Base-by-base conservation (phyloP, 202 grass and related monocot genomes). In the Carex arenaria region DNA sequence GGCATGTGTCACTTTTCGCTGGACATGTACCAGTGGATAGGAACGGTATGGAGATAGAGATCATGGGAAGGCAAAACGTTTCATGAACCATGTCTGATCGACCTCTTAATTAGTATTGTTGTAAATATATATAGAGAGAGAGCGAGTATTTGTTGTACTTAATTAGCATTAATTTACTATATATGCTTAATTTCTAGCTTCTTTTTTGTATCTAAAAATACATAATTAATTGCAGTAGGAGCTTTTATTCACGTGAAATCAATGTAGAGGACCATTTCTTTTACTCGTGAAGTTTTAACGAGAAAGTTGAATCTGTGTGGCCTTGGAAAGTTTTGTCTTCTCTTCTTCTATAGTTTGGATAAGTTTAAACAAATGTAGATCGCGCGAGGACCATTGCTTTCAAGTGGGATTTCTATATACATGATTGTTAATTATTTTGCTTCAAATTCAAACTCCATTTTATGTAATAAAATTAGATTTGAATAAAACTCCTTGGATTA, bases 1-100 rank as follows among this genome's bases (percentile, higher is more conserved):
- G 92, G 0, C 95, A 98, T 61, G 83, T 98, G 36, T 31, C 86
- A 6, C 86, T 93, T 60, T 98, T 98, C 87, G 42, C 62, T 0
- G 95, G 92, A 0, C 95, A 98, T 56, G 14, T 88, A 7, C 86
- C 95, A 10, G 87, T 74, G 3, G 80, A 82, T 47, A 53, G 61
- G 60, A 67, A 67, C n/a, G 79, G 79, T 53, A 81, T 51, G 22
- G 42, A 81, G 67, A 85, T 72, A 34, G 85, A 85, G 22, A 61
- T 86, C 62, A 53, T 53, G 15, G 52, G 51, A 20, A 72, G 32
- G 31, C 78, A 54, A 63, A 66, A 38, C 32, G 36, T 17, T 53
- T 77, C 68, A 84, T 84, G 69, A 76, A 61, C n/a, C 13, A 53
- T 76, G 38, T 5, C 5, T 40, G 18, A 36, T 22, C 63, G 69